These are phyloP conservation scores for Gossypium australe DNA, from an alignment of 345 rosid species.

Conservation along the genomic window DNA sequence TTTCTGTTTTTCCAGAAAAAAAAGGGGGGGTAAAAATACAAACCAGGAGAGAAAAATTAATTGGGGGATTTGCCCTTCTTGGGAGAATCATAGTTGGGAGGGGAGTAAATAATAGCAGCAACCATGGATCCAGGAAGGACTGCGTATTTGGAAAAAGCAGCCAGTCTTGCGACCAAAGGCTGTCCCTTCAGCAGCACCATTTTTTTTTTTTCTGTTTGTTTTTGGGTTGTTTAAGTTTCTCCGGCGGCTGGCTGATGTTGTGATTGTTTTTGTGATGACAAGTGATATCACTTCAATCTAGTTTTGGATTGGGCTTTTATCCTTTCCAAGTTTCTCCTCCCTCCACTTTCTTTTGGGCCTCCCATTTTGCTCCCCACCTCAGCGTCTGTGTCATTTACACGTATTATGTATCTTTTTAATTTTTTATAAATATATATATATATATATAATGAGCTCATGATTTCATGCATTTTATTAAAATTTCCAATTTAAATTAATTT, in stretches of 20 bases:
- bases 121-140: slow-evolving; percentile 61
- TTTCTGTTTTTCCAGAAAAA: neutral
- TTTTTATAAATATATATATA: too few relatives aligned
- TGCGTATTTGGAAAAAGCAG: slow-evolving; percentile 44
- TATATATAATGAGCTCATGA: too few relatives aligned
- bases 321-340: too few relatives aligned
- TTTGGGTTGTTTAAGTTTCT: neutral
- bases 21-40: neutral
- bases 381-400: too few relatives aligned
- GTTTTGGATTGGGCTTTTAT: neutral
- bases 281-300: neutral
- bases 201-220: neutral
- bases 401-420: too few relatives aligned
- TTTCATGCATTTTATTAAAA: too few relatives aligned
- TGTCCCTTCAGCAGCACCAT: slow-evolving; percentile 56
- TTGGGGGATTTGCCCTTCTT: slow-evolving; percentile 30
- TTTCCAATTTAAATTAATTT: too few relatives aligned
- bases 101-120: slow-evolving; percentile 59
- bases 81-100: slow-evolving; percentile 35
- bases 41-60: slow-evolving; percentile 15
- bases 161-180: slow-evolving; percentile 61
- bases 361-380: too few relatives aligned
- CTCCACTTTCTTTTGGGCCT: neutral
- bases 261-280: neutral
- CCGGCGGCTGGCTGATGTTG: neutral